Evolutionary conservation across 1,139 yeast genomes (phyloP), one percentile per base, ranked within the genome.

Genomic region (Trichomonascaceae sp.): DNA sequence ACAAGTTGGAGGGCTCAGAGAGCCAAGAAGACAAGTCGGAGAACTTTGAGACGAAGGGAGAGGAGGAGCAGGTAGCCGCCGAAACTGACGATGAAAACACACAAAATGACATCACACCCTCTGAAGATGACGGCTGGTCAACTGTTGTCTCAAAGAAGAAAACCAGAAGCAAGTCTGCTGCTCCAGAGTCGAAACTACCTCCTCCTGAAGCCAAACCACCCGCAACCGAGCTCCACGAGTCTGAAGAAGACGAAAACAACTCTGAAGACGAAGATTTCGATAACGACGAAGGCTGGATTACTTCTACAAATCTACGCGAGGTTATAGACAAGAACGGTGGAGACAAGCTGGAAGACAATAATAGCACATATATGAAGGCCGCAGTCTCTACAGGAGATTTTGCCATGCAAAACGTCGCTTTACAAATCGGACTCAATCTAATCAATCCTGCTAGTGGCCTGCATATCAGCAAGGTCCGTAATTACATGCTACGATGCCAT

Each of bases 361-460:
- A 56, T 1, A 59, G 57, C 15, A 58, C 57, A 38, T 46, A 53
- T 9, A 58, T 82, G 59, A 81, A 83, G 59, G 95, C 85, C 22
- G 99, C 97, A 1, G 74, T 93, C 55, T 85, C 96, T 1, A 87
- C 97, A 0, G 96, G 96, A 27, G 99, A 93, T 81, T 93, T 91
- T 74, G 98, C 99, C 2, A 88, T 93, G 69, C 99, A 93, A 69
- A 93, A 93, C 70, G 96, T 91, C 10, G 82, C 96, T 1, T 77
- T 95, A 73, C 98, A 93, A 70, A 78, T 95, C 64, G 96, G 97
- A 7, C 72, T 93, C 52, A 85, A 87, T 61, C 76, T 93, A 61
- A 85, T 95, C 81, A 91, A 91, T 69, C 79, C 88, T 36, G 80
- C 83, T 74, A 83, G 93, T 1, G 99, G 99, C 22, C 76, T 84